Percentiles rank a stretch among this genome's conserved stretches.
Conservation (phyloP, 2,329 filamentous ascomycete genomes). For the Neonectria neomacrospora region DNA sequence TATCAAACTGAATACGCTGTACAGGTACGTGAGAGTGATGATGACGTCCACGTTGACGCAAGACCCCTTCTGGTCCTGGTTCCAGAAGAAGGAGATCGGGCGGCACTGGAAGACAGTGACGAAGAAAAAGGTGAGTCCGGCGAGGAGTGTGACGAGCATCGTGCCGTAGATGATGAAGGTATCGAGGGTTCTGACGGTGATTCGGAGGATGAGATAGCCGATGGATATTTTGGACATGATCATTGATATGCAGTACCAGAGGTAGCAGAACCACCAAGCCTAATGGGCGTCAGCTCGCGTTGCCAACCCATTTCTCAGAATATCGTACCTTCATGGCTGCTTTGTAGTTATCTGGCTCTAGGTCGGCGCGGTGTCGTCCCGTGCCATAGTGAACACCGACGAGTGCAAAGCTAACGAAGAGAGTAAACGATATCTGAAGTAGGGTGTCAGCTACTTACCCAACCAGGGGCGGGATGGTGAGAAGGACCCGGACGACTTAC, state of each 20-base stretch:
- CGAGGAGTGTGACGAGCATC: conserved; percentile 50
- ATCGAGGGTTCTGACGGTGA: conserved; percentile 50
- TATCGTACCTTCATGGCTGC: conserved; percentile 50
- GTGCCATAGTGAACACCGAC: conserved; percentile 54
- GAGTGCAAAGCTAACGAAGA: conserved; percentile 50
- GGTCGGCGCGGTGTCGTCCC: conserved; percentile 50
- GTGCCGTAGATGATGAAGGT: conserved; percentile 51
- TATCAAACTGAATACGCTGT: conserved; percentile 60
- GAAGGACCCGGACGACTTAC: conserved; percentile 32
- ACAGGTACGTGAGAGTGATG: conserved; percentile 62
- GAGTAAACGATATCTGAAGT: conserved; percentile 49
- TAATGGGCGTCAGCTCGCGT: conserved; percentile 17
- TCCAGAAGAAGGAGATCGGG: conserved; percentile 56
- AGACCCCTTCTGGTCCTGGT: conserved; percentile 46
- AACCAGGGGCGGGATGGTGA: not conserved
- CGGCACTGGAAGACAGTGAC: conserved; percentile 55
- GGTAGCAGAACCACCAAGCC: conserved; percentile 54
- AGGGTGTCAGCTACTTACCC: not conserved
- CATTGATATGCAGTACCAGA: conserved; percentile 52
- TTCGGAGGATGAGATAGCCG: conserved; percentile 55
- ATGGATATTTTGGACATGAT: conserved; percentile 56
- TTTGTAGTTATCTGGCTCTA: conserved; percentile 41
- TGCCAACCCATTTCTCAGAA: not conserved
- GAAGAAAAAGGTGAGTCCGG: conserved; percentile 55
- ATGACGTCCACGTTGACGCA: conserved; percentile 58